These are phyloP conservation scores for Cryptosporidium parvum DNA, from an alignment of 169 alveolate species.

Conservation along the genomic window DNA sequence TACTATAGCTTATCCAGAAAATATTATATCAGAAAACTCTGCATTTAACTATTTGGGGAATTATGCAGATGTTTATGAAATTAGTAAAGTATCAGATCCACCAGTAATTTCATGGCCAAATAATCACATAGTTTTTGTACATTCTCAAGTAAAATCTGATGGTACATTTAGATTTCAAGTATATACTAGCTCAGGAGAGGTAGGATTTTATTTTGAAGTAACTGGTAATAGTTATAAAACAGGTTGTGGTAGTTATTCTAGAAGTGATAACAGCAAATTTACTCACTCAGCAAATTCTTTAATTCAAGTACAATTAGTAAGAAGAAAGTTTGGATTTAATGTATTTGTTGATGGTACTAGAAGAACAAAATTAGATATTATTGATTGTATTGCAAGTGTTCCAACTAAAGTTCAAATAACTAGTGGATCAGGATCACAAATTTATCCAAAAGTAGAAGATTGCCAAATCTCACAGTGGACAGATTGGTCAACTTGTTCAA, in stretches of 20 bases:
- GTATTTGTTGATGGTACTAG: constrained; percentile 62
- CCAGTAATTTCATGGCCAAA: constrained; percentile 52
- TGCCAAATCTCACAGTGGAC: constrained; percentile 81
- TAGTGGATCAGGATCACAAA: constrained; percentile 19
- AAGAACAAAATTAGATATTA: constrained; percentile 40
- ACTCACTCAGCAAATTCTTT: constrained; percentile 10
- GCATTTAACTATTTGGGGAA: constrained; percentile 43
- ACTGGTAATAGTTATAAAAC: background rate
- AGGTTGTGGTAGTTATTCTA: constrained; percentile 43
- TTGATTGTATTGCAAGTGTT: constrained; percentile 37
- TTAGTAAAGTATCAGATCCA: constrained; percentile 21
- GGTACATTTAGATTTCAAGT: constrained; percentile 53
- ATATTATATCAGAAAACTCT: constrained; percentile 9
- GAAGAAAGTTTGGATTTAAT: constrained; percentile 69
- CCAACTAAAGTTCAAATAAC: constrained; percentile 12
- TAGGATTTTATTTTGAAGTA: constrained; percentile 23
- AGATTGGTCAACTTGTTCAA: constrained; percentile 79
- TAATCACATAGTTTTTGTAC: constrained; percentile 50
- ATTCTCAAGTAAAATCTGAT: constrained; percentile 17
- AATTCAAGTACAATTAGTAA: constrained; percentile 26
- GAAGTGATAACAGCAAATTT: constrained; percentile 15
- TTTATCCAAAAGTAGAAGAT: constrained; percentile 77
- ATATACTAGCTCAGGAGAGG: constrained; percentile 22
- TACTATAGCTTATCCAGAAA: constrained; percentile 37
- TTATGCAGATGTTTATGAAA: background rate